These are phyloP conservation scores for Monsonia emarginata DNA, from an alignment of 441 rosid genomes.

Conservation along the genomic window DNA sequence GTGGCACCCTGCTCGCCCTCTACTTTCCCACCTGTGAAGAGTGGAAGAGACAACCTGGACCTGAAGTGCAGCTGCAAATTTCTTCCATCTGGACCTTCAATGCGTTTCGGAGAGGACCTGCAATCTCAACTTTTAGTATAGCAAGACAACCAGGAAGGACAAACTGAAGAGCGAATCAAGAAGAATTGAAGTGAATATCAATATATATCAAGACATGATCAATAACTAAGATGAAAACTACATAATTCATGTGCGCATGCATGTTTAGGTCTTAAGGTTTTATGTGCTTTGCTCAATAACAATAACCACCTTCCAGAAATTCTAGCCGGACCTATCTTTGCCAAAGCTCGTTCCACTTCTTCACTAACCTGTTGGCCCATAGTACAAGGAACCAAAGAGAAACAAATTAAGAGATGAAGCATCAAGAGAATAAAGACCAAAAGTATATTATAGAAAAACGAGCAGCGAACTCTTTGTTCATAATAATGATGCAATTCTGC, in stretches of 20 bases:
- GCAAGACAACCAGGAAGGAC: background rate
- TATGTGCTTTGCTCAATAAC: too few species aligned
- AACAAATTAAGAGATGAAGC: background rate
- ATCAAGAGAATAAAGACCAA: background rate
- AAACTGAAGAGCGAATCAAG: background rate
- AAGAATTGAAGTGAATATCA: background rate
- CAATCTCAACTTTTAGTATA: slow-evolving; percentile 17
- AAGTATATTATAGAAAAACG: background rate
- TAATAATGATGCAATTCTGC: background rate
- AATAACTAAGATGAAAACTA: background rate
- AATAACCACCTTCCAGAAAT: slow-evolving; percentile 55
- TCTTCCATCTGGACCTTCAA: slow-evolving; percentile 81
- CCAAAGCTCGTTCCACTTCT: slow-evolving; percentile 97
- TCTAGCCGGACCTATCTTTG: slow-evolving; percentile 88
- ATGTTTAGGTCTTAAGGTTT: slow-evolving; percentile 4
- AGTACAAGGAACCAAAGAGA: slow-evolving; percentile 9
- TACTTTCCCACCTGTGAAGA: slow-evolving; percentile 93
- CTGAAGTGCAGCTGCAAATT: slow-evolving; percentile 64
- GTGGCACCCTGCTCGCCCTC: slow-evolving; percentile 99
- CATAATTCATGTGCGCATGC: background rate
- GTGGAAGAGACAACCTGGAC: slow-evolving; percentile 87
- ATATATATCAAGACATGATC: background rate
- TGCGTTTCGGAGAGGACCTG: slow-evolving; percentile 76
- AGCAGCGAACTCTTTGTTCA: background rate
- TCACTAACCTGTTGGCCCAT: slow-evolving; percentile 72